Conservation (phyloP, 352 stramenopile species). For the Phytophthora colocasiae region DNA sequence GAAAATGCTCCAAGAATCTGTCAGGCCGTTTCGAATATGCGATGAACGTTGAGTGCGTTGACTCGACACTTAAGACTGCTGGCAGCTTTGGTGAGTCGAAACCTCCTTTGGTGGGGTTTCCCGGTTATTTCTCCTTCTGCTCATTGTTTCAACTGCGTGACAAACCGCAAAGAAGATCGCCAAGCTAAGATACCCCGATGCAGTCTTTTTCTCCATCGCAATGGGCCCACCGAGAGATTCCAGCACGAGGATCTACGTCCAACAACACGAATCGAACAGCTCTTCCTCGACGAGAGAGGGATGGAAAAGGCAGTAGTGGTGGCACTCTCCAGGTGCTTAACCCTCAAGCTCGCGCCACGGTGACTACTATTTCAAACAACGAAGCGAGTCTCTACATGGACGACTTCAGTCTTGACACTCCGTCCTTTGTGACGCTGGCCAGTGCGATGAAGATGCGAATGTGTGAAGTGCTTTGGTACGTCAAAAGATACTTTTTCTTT, state of each 20-base stretch:
- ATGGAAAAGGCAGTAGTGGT: conserved; percentile 7
- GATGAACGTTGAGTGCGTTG: conserved; percentile 16
- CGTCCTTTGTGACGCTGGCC: conserved; percentile 30
- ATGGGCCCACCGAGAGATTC: conserved; percentile 17
- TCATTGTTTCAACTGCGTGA: conserved; percentile 19
- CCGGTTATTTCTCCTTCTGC: conserved; percentile 9
- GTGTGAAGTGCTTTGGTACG: conserved; percentile 36
- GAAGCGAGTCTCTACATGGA: conserved; percentile 38
- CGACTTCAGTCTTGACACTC: conserved; percentile 29
- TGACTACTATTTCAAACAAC: conserved; percentile 33
- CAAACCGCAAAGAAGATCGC: conserved; percentile 4
- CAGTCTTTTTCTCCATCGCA: conserved; percentile 10
- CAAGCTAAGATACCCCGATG: conserved; percentile 6
- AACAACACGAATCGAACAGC: not conserved
- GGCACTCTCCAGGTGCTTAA: conserved; percentile 23
- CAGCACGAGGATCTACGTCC: conserved; percentile 8
- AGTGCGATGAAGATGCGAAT: conserved; percentile 35
- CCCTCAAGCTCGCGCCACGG: conserved; percentile 15
- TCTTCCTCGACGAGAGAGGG: not conserved
- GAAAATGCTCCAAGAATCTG: conserved; percentile 2
- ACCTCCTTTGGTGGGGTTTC: conserved; percentile 25
- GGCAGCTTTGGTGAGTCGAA: conserved; percentile 6
- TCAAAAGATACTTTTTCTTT: not conserved
- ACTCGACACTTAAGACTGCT: conserved; percentile 16
- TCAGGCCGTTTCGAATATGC: conserved; percentile 21